Evolutionary conservation across 2,329 filamentous ascomycete genomes (phyloP).

Genomic region (Colletotrichum liriopes): DNA sequence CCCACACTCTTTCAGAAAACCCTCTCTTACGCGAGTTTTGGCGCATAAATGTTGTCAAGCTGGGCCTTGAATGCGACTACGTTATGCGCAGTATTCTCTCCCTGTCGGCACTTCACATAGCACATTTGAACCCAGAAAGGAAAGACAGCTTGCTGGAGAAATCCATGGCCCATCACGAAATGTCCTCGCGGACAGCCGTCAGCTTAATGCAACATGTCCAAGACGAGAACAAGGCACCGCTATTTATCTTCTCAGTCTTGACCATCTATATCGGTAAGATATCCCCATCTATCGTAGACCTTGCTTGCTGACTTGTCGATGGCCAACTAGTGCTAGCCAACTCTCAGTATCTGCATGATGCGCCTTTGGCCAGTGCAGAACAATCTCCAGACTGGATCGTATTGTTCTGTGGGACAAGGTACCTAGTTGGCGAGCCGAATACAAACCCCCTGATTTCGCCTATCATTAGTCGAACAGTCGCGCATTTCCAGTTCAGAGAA

Average conservation of each 20-base stretch:
- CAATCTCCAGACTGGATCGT: constrained; percentile 46
- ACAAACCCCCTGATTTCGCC: constrained; percentile 35
- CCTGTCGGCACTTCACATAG: constrained; percentile 65
- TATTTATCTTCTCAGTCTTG: constrained; percentile 42
- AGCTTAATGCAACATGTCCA: constrained; percentile 45
- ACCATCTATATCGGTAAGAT: constrained; percentile 42
- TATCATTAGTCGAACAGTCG: constrained; percentile 32
- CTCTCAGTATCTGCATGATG: constrained; percentile 34
- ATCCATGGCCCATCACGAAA: constrained; percentile 48
- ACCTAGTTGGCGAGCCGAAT: constrained; percentile 33
- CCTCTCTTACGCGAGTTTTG: constrained; percentile 61
- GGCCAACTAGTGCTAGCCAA: constrained; percentile 36
- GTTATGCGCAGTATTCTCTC: constrained; percentile 66
- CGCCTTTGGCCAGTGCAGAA: constrained; percentile 19
- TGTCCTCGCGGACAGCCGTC: constrained; percentile 50
- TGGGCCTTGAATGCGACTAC: constrained; percentile 62
- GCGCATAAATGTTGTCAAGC: constrained; percentile 62
- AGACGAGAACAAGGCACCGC: constrained; percentile 37
- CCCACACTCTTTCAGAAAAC: constrained; percentile 61
- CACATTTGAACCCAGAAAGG: constrained; percentile 48
- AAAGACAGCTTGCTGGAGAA: constrained; percentile 36
- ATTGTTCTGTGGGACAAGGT: constrained; percentile 40
- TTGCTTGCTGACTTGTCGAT: background rate
- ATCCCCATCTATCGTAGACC: no score
- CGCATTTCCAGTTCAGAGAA: constrained; percentile 38